Base-by-base conservation (phyloP, 352 stramenopile genomes). In the Pythium diclinum region DNA sequence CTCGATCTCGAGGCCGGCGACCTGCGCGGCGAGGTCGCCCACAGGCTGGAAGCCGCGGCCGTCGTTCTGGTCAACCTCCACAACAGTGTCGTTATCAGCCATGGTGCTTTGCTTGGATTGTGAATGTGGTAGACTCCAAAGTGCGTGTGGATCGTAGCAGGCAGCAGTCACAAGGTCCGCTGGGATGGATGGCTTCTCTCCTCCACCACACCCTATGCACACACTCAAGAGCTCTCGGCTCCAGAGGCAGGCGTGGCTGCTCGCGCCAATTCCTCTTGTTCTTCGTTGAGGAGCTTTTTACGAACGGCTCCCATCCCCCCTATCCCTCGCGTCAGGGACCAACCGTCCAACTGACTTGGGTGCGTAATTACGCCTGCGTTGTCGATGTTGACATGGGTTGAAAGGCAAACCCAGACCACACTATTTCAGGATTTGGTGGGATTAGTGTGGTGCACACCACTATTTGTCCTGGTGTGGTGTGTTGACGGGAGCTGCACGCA, bases 11-110 rank as follows among this genome's bases (percentile, higher is more conserved):
- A 81, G 38, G 14, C 69, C 68, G 25, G 60, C 61, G 65, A 91
- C 46, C 60, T 81, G 68, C 6, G 65, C 71, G 7, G 78, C 57
- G 28, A 77, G 56, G n/a, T 49, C 66, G 36, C 84, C 75, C 42
- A 88, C 78, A 3, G 78, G 73, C 67, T 87, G 79, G 69, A 86
- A 88, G 56, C 77, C 78, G 52, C 80, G 79, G 34, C 81, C 83
- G 55, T 91, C 81, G 54, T 78, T 61, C 34, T 77, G 63, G 70
- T 91, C 81, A 19, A 89, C 72, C 53, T 92, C 81, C 56, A 89
- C 76, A 16, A 86, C 73, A 17, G 74, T 69, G 33, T 88, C 75
- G 23, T 78, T 69, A 40, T 87, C 74, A 28, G 62, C 62, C 49
- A 68, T 68, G 60, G 55, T 88, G 13, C 28, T 59, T 40, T 44